Evolutionary conservation across 768 basidiomycete species (phyloP).

Genomic region (Naematelia aurantialba): DNA sequence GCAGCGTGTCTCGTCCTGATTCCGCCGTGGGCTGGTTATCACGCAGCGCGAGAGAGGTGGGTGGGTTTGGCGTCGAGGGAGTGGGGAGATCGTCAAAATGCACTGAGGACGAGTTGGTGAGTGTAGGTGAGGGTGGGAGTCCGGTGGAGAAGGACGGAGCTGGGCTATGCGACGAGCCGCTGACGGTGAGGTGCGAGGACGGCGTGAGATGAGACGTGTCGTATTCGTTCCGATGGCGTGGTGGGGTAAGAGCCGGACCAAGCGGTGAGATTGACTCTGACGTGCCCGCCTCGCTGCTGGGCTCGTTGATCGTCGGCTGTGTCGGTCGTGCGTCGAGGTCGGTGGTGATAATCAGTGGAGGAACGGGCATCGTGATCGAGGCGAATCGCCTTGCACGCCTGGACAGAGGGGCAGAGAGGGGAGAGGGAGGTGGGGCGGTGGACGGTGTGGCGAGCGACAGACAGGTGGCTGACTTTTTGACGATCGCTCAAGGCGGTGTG

Average conservation of each 20-base stretch:
- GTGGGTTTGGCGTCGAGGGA: constrained; percentile 19
- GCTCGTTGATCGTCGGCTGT: constrained; percentile 6
- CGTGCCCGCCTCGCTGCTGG: not conserved
- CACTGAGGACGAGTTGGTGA: constrained; percentile 35
- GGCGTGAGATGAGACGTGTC: constrained; percentile 26
- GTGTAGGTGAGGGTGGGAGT: constrained; percentile 37
- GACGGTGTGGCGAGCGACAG: not conserved
- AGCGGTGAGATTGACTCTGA: constrained; percentile 2
- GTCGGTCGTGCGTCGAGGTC: constrained; percentile 24
- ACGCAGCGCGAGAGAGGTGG: constrained; percentile 37
- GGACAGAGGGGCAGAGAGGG: not conserved
- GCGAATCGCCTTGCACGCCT: not conserved
- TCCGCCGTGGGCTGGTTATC: constrained; percentile 44
- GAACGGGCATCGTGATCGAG: constrained; percentile 2
- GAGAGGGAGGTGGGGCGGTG: not conserved
- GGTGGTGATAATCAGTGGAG: constrained; percentile 43
- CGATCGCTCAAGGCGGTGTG: not conserved
- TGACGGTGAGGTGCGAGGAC: constrained; percentile 11
- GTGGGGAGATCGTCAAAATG: constrained; percentile 37
- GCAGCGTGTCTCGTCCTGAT: constrained; percentile 34
- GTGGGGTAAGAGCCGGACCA: not conserved
- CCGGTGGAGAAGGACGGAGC: constrained; percentile 29
- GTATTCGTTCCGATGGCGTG: constrained; percentile 2
- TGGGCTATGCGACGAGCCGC: constrained; percentile 17
- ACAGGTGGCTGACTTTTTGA: not conserved